Evolutionary conservation across 495 filamentous ascomycete genomes (phyloP).

Genomic region (Penicillium lagena): DNA sequence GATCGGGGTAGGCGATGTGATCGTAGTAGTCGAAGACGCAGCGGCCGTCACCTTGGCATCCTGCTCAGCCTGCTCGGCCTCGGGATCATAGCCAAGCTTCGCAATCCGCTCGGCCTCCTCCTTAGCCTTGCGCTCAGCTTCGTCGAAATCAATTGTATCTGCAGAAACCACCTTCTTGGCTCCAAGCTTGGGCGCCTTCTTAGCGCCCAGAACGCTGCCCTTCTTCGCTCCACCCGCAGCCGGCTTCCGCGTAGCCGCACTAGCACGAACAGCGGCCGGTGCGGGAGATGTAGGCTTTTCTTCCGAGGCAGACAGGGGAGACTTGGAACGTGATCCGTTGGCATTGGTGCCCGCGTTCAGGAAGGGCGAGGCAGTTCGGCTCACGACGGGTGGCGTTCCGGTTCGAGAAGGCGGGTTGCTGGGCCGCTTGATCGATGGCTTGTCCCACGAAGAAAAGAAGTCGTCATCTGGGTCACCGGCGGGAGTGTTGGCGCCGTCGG

Average conservation of each 20-base stretch:
- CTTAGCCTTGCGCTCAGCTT: slow-evolving; percentile 92
- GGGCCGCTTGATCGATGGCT: slow-evolving; percentile 92
- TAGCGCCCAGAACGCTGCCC: slow-evolving; percentile 78
- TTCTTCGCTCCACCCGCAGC: slow-evolving; percentile 61
- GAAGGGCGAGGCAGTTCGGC: slow-evolving; percentile 83
- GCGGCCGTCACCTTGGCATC: slow-evolving; percentile 47
- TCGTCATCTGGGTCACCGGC: slow-evolving; percentile 77
- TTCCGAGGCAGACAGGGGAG: slow-evolving; percentile 65
- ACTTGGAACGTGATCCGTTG: slow-evolving; percentile 70
- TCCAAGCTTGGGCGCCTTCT: slow-evolving; percentile 81
- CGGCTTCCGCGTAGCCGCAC: slow-evolving; percentile 70
- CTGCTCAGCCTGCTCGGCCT: slow-evolving; percentile 65
- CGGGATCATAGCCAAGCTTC: slow-evolving; percentile 96
- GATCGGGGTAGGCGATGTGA: slow-evolving; percentile 57
- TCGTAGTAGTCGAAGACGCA: slow-evolving; percentile 6
- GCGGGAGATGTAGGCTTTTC: slow-evolving; percentile 35
- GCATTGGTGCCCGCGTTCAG: slow-evolving; percentile 65
- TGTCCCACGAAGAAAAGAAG: slow-evolving; percentile 99
- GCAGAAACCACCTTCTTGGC: slow-evolving; percentile 77
- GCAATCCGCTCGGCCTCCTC: slow-evolving; percentile 95
- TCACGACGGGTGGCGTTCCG: slow-evolving; percentile 76
- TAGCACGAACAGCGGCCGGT: slow-evolving; percentile 64
- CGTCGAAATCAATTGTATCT: slow-evolving; percentile 89
- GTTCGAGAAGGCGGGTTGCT: slow-evolving; percentile 91
- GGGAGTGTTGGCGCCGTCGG: slow-evolving; percentile 63